Base-by-base conservation (phyloP, 2,329 filamentous ascomycete genomes). In the Aspergillus spinulosporus region DNA sequence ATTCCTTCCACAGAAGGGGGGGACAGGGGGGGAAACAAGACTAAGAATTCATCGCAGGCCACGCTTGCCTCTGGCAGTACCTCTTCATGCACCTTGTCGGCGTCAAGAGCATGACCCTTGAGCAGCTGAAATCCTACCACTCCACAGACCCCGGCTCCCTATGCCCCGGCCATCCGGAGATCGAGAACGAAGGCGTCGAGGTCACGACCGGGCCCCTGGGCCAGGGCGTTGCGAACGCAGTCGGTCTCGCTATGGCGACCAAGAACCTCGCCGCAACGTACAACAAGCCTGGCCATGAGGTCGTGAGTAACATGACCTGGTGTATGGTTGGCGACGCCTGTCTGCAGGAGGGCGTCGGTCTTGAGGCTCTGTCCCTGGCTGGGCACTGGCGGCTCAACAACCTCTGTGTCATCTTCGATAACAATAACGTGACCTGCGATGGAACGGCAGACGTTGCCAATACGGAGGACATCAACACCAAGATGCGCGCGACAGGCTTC, bases 391-490 rank as follows among this genome's bases (percentile, higher is more conserved):
- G 74, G 60, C 72, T 85, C 5, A 78, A 81, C 69, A 85, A 85
- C 64, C 70, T 85, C 0, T 78, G 77, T 4, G 69, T 85, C 21
- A 80, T 84, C 46, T 85, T 85, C 61, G 83, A 85, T 60, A 84
- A 85, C 69, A 85, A 85, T 65, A 78, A 82, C 59, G 72, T 85
- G 48, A 84, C 82, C 2, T 85, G 82, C 62, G 83, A 85, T 54
- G 82, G 83, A 2, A 76, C 75, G 2, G 76, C 84, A 2, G 80
- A 84, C 66, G 71, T 78, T 36, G 76, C 76, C 2, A 83, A 82
- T 59, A 81, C 76, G 0, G 82, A 85, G 61, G 81, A 85, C 44
- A 72, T 84, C 62, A 83, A 84, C 56, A 67, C 74, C 3, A 85
- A 84, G 68, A 84, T 85, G 82, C 68, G 74, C 7, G 81, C 82